Evolutionary conservation across 1,139 yeast species (phyloP), one percentile per base, ranked within the genome.

Genomic region (Yamadazyma membranifaciens): DNA sequence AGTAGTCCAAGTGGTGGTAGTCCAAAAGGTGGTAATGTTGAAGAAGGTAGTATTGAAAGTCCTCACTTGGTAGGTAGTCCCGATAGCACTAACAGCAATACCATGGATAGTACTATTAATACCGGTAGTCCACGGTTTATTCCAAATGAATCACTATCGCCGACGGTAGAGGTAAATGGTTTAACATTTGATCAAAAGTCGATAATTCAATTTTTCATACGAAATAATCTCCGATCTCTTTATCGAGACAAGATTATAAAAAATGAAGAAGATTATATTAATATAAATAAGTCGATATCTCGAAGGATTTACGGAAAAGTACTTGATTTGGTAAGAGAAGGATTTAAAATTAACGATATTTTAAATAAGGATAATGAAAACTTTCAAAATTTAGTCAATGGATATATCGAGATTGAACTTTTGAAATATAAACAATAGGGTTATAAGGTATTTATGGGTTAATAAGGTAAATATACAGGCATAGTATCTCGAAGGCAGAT

Each of bases 151-250:
- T 36, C 37, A 35, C 41, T 38, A 26, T 20, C 39, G 11, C 24
- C 24, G 7, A 20, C 42, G 38, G 12, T 11, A n/a, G 14, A 16
- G 25, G 12, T 9, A 3, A 6, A 43, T 22, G 57, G 55, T 34
- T 55, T 76, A 24, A 54, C 72, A 0, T 60, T 68, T 15, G 73
- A 67, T 27, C 76, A 75, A 44, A 81, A 82, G 49, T 57, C 59
- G 6, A 60, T 56, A 41, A 71, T 82, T 15, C 87, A 81, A 51
- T 63, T 56, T 20, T 68, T 77, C 43, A 81, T 83, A 6, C 61
- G 87, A 30, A 63, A 65, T 25, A 67, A 61, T 13, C 56, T 83
- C 27, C 61, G 80, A 33, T 79, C 80, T 1, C 57, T 74, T 24
- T 80, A 78, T 50, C 60, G 63, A 20, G 59, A 65, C 1, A 63